phyloP scores from a whole-genome alignment of 2,329 filamentous ascomycete genomes.

The Exserohilum turcica region DNA sequence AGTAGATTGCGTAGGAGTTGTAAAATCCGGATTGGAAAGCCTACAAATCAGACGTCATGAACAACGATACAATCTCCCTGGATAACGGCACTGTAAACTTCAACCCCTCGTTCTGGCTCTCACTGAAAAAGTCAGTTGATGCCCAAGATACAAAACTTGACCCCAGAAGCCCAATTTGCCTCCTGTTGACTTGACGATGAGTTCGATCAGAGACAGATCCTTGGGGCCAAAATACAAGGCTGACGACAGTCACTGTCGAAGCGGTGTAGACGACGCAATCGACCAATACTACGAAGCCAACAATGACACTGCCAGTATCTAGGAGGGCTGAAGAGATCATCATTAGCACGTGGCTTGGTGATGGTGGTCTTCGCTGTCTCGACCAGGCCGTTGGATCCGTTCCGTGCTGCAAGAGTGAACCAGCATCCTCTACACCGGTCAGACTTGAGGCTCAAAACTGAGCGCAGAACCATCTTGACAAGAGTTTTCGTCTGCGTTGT shows the following conservation, averaged over 20 bases:
- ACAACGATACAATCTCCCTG: too few relatives aligned
- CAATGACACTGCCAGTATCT: background rate
- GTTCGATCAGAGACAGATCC: background rate
- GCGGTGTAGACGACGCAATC: slow-evolving; percentile 7
- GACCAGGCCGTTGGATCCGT: background rate
- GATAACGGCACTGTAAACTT: too few relatives aligned
- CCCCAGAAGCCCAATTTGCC: too few relatives aligned
- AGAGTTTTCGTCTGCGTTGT: background rate
- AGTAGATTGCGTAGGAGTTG: too few relatives aligned
- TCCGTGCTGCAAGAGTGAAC: background rate
- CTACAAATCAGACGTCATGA: too few relatives aligned
- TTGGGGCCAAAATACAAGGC: slow-evolving; percentile 5
- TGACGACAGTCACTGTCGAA: background rate
- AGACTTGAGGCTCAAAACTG: background rate
- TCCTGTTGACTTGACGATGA: too few relatives aligned
- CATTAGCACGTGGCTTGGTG: background rate
- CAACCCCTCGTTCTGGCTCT: too few relatives aligned
- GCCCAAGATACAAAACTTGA: too few relatives aligned
- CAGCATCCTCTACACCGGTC: background rate
- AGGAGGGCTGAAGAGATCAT: background rate
- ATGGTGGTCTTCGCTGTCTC: slow-evolving; percentile 2
- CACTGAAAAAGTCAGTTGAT: too few relatives aligned
- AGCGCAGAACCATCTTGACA: background rate
- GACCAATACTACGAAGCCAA: slow-evolving; percentile 12
- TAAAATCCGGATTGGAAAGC: too few relatives aligned